Evolutionary conservation across 495 filamentous ascomycete species (phyloP).

Genomic region (Patellaria atrata): DNA sequence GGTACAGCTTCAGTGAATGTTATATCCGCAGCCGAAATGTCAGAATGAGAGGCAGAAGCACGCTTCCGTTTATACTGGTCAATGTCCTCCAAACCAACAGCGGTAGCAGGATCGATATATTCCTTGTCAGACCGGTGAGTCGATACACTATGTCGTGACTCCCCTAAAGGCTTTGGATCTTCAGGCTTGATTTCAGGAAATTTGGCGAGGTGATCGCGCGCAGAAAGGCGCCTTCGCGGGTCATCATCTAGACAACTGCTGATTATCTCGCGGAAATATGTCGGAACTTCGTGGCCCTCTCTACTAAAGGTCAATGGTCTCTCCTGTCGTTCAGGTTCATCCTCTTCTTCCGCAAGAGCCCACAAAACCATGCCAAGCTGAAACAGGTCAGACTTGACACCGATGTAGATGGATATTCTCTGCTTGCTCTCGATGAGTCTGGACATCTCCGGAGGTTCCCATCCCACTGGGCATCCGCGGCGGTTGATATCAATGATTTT

Average conservation of each 20-base stretch:
- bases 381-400: constrained; percentile 90
- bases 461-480: constrained; percentile 87
- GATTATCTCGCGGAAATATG: constrained; percentile 22
- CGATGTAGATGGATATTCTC: constrained; percentile 94
- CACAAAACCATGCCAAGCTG: constrained; percentile 96
- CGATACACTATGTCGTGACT: constrained; percentile 13
- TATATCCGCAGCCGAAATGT: constrained; percentile 17
- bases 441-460: constrained; percentile 91
- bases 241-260: constrained; percentile 18
- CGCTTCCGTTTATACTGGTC: constrained; percentile 8
- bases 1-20: constrained; percentile 16
- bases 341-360: constrained; percentile 73
- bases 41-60: constrained; percentile 5
- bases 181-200: constrained; percentile 17
- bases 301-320: constrained; percentile 45
- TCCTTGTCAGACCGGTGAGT: constrained; percentile 24
- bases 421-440: constrained; percentile 82
- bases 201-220: constrained; percentile 16
- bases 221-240: constrained; percentile 17
- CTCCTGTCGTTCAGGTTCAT: constrained; percentile 71
- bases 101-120: constrained; percentile 25
- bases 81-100: constrained; percentile 23
- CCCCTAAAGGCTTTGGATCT: not conserved
- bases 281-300: constrained; percentile 8
- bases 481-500: constrained; percentile 99